These are phyloP conservation scores for Pseudogymnoascus sp. DNA, from an alignment of 2,329 filamentous ascomycete species.

Conservation along the genomic window DNA sequence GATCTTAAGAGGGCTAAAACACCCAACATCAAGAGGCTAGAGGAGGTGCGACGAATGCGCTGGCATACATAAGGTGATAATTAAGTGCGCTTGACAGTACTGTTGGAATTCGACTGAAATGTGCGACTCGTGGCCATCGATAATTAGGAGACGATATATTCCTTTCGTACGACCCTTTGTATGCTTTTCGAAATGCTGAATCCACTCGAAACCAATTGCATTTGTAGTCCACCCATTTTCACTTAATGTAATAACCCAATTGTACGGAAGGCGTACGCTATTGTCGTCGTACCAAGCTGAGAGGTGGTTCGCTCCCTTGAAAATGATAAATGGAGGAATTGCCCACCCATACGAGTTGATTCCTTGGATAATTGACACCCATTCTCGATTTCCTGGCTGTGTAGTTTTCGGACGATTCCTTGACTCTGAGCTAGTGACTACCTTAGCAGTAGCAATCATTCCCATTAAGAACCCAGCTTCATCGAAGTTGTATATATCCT, in stretches of 20 bases:
- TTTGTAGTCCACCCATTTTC: too few species aligned
- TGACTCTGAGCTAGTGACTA: background rate
- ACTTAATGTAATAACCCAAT: too few species aligned
- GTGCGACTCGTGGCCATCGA: constrained; percentile 30
- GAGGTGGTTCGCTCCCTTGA: background rate
- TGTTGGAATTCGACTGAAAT: constrained; percentile 26
- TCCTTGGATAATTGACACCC: background rate
- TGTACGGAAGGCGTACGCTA: too few species aligned
- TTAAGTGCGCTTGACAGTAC: constrained; percentile 26
- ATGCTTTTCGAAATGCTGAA: too few species aligned
- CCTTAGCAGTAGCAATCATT: too few species aligned
- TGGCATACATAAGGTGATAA: constrained; percentile 13
- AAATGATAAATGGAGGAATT: background rate
- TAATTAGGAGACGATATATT: constrained; percentile 29
- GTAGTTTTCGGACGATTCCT: background rate
- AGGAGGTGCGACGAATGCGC: constrained; percentile 30
- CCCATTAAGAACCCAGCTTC: too few species aligned
- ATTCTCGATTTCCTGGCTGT: background rate
- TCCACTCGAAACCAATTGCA: too few species aligned
- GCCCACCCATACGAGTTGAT: background rate
- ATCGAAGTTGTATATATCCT: background rate
- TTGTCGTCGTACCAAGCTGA: background rate
- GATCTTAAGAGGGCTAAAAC: constrained; percentile 27
- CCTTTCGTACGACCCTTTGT: constrained; percentile 15
- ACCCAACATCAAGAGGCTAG: constrained; percentile 30